These are phyloP conservation scores for Xylariaceae sp. DNA, from an alignment of 2,329 filamentous ascomycete species.

Conservation along the genomic window DNA sequence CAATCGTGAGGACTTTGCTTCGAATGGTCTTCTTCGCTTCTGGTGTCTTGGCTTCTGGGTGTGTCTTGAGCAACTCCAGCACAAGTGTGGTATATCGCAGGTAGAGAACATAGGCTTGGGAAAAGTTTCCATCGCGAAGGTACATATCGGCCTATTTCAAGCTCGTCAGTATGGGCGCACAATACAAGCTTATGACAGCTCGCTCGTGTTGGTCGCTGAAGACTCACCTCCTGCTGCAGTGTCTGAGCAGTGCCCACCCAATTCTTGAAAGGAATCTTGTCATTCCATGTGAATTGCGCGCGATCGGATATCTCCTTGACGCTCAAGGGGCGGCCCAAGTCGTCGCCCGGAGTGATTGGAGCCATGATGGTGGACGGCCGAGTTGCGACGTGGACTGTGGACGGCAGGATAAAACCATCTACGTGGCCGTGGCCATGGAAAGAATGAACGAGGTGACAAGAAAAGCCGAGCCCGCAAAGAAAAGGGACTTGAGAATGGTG, in stretches of 20 bases:
- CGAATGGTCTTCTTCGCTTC: conserved; percentile 59
- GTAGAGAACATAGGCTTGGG: conserved; percentile 86
- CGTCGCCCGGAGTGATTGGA: conserved; percentile 3
- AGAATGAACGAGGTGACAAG: neutral
- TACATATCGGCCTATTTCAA: conserved; percentile 69
- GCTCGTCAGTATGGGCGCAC: conserved; percentile 2
- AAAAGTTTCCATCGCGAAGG: conserved; percentile 75
- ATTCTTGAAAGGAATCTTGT: conserved; percentile 66
- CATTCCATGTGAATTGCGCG: conserved; percentile 78
- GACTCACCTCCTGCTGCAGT: conserved; percentile 68
- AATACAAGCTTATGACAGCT: neutral
- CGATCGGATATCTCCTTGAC: conserved; percentile 71
- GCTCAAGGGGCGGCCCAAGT: conserved; percentile 54
- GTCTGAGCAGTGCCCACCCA: conserved; percentile 79
- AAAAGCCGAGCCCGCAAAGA: neutral
- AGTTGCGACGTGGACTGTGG: neutral
- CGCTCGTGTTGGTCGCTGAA: neutral
- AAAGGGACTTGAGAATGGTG: neutral
- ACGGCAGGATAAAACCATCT: conserved; percentile 3
- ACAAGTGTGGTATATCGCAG: conserved; percentile 85
- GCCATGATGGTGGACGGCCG: conserved; percentile 8
- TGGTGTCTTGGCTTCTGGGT: conserved; percentile 67
- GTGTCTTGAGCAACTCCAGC: conserved; percentile 64
- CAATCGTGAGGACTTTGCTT: conserved; percentile 43
- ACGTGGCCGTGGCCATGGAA: conserved; percentile 18